A percentile compares a stretch with the other conserved stretches of the same genome.
Conservation (phyloP, 1,284 basidiomycete genomes). For the Xerocomus minutiporus region DNA sequence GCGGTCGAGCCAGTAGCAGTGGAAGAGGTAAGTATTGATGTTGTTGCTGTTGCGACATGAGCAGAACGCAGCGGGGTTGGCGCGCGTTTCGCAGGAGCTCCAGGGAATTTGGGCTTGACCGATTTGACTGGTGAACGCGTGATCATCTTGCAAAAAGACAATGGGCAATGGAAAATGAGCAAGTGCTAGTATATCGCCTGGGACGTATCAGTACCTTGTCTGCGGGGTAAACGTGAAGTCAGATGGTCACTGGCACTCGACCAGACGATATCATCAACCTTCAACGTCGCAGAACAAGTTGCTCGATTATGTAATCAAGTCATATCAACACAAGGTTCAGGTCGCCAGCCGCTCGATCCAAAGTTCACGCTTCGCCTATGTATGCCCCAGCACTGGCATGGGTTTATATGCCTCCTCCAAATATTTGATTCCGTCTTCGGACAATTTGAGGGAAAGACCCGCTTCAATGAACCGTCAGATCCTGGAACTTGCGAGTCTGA, state of each 20-base stretch:
- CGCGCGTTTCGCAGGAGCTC: slow-evolving; percentile 16
- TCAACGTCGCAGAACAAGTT: neutral
- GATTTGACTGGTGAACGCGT: slow-evolving; percentile 28
- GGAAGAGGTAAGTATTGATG: slow-evolving; percentile 28
- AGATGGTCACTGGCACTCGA: neutral
- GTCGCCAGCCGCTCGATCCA: neutral
- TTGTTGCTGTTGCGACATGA: slow-evolving; percentile 17
- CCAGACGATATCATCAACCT: slow-evolving; percentile 15
- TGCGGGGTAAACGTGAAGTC: neutral
- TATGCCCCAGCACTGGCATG: slow-evolving; percentile 34
- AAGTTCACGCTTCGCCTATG: slow-evolving; percentile 1
- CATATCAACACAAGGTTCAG: neutral
- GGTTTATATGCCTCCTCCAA: slow-evolving; percentile 45
- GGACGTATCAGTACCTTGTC: slow-evolving; percentile 1
- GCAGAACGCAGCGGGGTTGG: slow-evolving; percentile 22
- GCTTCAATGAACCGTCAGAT: slow-evolving; percentile 20
- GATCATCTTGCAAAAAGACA: slow-evolving; percentile 18
- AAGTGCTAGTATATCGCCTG: neutral
- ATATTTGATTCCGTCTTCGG: slow-evolving; percentile 43
- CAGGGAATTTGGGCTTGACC: slow-evolving; percentile 7
- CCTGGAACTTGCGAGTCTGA: neutral
- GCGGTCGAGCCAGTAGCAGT: slow-evolving; percentile 29
- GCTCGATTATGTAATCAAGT: slow-evolving; percentile 15
- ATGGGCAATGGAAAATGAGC: neutral
- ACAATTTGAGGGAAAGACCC: slow-evolving; percentile 37